A percentile compares a stretch with the other conserved stretches of the same genome.
Conservation (phyloP, 768 basidiomycete species). For the Pleurotus citrinopileatus region DNA sequence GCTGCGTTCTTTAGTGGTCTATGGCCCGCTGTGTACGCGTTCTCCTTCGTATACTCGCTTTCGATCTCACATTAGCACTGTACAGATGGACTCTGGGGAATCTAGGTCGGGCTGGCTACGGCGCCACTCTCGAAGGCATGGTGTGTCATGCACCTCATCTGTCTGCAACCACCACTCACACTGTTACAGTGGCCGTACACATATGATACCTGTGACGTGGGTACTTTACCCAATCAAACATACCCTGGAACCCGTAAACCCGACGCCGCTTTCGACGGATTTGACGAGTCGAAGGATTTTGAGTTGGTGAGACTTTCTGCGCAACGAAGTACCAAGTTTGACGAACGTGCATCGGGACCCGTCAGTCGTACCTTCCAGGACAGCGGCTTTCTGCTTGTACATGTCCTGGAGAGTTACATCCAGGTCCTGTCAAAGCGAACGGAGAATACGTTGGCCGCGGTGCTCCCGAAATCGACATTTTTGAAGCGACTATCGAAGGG, state of each 20-base stretch:
- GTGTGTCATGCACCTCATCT: too few species aligned
- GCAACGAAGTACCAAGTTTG: neutral
- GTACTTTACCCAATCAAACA: constrained; percentile 77
- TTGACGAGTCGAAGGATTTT: constrained; percentile 37
- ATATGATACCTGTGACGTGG: constrained; percentile 75
- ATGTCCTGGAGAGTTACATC: constrained; percentile 41
- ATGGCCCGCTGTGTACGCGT: constrained; percentile 34
- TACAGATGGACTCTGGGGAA: constrained; percentile 42
- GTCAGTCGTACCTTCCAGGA: constrained; percentile 68
- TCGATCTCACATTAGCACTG: neutral
- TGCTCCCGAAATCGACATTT: constrained; percentile 71
- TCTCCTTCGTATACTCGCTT: neutral
- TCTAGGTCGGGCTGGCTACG: constrained; percentile 70
- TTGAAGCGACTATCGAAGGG: constrained; percentile 46
- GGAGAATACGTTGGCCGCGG: constrained; percentile 61
- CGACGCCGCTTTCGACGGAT: constrained; percentile 37
- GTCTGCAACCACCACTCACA: neutral
- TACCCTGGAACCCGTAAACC: constrained; percentile 51
- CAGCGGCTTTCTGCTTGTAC: constrained; percentile 41
- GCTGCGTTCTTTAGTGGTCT: constrained; percentile 30
- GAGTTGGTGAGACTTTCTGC: constrained; percentile 27
- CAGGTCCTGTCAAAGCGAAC: constrained; percentile 37
- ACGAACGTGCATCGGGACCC: too few species aligned
- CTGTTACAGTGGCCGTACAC: constrained; percentile 58
- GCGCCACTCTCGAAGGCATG: constrained; percentile 61